Evolutionary conservation across 768 basidiomycete genomes (phyloP), one percentile per base, ranked within the genome.

Genomic region (Russula abietina): DNA sequence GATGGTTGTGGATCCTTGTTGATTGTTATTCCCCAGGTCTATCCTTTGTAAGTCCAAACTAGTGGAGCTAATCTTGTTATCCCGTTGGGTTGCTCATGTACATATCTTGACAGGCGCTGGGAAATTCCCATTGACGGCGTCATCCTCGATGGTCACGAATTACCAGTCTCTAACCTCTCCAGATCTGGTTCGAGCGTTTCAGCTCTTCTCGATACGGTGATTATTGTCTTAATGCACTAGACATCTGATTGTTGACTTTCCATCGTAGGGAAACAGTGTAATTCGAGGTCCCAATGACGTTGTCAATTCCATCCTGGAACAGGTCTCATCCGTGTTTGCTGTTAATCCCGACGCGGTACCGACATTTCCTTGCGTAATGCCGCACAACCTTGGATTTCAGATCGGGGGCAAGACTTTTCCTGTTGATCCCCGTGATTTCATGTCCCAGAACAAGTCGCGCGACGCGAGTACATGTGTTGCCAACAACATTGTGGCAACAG

Each of bases 351-450:
- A 54, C 7, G 63, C 52, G 16, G 30, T 9, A 3, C 62, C 65
- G 53, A 67, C 65, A 19, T 67, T 57, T 41, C 59, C 65, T 30
- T 67, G 65, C 46, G 39, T 55, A 11, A 46, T 30, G 28, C 63
- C 65, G 12, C 65, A 67, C 43, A 39, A 46, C 24, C 63, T 67
- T 11, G 10, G 56, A 6, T 67, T 67, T 59, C 62, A 65, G 48
- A 64, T 67, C 19, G 65, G 65, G 46, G 65, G 3, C 70, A 78
- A 14, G 86, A 90, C 65, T 77, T 89, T 19, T 75, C 81, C 86
- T 1, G 80, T 91, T n/a, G 89, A 91, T 71, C 85, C 88, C n/a
- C 82, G 87, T 26, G 89, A 91, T 71, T 85, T 91, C 64, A 73
- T 80, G 2, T 73, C 71, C 14, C 81, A 81, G 64, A 73, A 73